Evolutionary conservation across 768 basidiomycete genomes (phyloP).

Genomic region (Crassisporium funariophilum): DNA sequence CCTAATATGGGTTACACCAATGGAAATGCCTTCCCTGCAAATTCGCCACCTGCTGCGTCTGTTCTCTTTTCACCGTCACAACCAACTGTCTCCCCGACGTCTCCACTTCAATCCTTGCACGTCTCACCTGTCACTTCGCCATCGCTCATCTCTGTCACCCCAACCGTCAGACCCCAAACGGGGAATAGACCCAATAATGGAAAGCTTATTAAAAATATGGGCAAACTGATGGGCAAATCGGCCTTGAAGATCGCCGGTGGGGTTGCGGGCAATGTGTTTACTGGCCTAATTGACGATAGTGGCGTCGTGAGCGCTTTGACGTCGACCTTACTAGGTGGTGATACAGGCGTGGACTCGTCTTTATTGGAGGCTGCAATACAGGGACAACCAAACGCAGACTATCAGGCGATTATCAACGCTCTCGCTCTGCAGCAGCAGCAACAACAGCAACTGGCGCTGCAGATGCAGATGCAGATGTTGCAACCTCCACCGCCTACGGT

Average conservation of each 20-base stretch:
- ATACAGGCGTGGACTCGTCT: conserved; percentile 17
- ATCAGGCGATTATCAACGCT: conserved; percentile 34
- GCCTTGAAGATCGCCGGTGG: conserved; percentile 17
- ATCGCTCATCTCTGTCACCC: conserved; percentile 9
- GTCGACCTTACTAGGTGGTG: conserved; percentile 17
- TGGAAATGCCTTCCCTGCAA: neutral
- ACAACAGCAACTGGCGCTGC: conserved; percentile 15
- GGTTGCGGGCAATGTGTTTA: conserved; percentile 7
- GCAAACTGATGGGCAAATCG: conserved; percentile 6
- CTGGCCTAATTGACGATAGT: conserved; percentile 16
- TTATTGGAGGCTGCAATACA: conserved; percentile 34
- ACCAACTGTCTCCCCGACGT: conserved; percentile 7
- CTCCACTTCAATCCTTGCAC: neutral
- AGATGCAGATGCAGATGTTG: conserved; percentile 17
- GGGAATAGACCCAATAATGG: conserved; percentile 7
- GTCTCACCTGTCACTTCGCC: conserved; percentile 8
- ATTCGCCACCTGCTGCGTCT: conserved; percentile 19
- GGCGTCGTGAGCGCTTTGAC: conserved; percentile 13
- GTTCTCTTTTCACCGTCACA: conserved; percentile 15
- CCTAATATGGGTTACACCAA: conserved; percentile 3
- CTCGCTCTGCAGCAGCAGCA: conserved; percentile 31
- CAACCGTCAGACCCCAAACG: conserved; percentile 17
- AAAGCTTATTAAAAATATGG: conserved; percentile 10
- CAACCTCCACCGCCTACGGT: conserved; percentile 13
- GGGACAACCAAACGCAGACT: conserved; percentile 34